Conservation (phyloP, 2,329 filamentous ascomycete genomes). For the Trichoderma sp. region DNA sequence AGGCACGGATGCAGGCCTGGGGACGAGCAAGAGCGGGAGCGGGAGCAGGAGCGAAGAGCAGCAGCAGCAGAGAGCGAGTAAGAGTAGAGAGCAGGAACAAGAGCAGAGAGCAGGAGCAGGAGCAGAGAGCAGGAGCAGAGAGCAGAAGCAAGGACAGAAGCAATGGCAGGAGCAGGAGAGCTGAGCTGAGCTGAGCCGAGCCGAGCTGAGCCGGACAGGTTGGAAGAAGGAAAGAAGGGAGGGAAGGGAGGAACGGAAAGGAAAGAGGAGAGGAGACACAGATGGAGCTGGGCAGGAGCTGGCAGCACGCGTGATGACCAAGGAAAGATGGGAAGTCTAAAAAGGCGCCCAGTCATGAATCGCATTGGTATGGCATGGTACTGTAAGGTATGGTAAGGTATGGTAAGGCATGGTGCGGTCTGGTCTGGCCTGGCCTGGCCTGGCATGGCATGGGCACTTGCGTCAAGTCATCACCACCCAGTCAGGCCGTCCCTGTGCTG, state of each 20-base stretch:
- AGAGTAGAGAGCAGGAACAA: not conserved
- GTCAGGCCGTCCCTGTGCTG: not conserved
- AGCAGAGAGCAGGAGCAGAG: not conserved
- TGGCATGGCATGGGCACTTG: constrained; percentile 4
- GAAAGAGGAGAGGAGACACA: not conserved
- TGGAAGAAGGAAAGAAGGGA: not conserved
- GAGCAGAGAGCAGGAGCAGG: not conserved
- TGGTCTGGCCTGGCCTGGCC: not conserved
- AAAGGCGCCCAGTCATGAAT: not conserved
- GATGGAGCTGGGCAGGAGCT: not conserved
- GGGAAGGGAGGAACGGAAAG: not conserved
- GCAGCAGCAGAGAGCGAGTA: not conserved
- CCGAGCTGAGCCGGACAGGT: not conserved
- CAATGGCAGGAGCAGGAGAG: not conserved
- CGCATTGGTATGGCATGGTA: not conserved
- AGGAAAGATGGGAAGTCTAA: not conserved
- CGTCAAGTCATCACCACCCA: constrained; percentile 5
- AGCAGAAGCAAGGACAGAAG: not conserved
- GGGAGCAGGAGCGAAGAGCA: not conserved
- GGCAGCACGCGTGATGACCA: constrained; percentile 2
- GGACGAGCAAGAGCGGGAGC: not conserved
- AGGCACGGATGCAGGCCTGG: not conserved
- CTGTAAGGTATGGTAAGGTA: not conserved
- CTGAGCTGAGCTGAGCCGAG: not conserved
- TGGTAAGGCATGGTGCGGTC: not conserved